Base-by-base conservation (phyloP, 2,329 filamentous ascomycete genomes). In the Pyrenochaeta sp. region DNA sequence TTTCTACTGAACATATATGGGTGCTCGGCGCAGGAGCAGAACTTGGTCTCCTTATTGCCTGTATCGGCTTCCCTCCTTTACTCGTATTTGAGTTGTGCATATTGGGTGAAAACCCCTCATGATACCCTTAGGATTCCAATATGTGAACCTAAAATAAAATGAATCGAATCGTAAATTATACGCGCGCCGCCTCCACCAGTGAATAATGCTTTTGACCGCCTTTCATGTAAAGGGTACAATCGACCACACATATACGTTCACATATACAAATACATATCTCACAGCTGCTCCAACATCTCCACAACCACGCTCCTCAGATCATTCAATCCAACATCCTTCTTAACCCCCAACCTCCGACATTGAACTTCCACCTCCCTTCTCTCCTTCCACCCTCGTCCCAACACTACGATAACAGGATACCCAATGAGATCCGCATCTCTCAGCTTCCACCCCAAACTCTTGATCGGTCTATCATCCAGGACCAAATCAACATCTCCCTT, bases 341-440 rank as follows among this genome's bases (percentile, higher is more conserved):
- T 89, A 15, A 91, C 69, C 6, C 82, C 84, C 27, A 94, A 79
- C 54, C 85, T 83, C 58, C 91, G 85, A 77, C 92, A 94, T 72
- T 96, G 92, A 30, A 97, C 86, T 75, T 96, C 93, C 37, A 90
- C 85, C 15, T 83, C 77, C 55, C 59, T 57, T 47, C 42, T 68
- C 37, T 73, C 66, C 60, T 67, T 71, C 76, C 76, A 78, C 7
- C 58, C 59, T 19, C 65, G 61, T 6, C 94, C 94, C 32, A 98
- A 77, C 1, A 97, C 84, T 12, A 97, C 82, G 8, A 94, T 83
- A 12, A 98, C 83, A 0, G 94, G 94, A 74, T 96, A 97, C 2
- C 95, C 95, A 53, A 94, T 87, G 56, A 95, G 75, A 76, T 98
- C 93, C 1, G 94, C 95, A 78, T 99, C 95, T 37, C 87, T 88